Evolutionary conservation across 192 early-diverging fungal species (phyloP).

Genomic region (Coemansia nantahalensis): DNA sequence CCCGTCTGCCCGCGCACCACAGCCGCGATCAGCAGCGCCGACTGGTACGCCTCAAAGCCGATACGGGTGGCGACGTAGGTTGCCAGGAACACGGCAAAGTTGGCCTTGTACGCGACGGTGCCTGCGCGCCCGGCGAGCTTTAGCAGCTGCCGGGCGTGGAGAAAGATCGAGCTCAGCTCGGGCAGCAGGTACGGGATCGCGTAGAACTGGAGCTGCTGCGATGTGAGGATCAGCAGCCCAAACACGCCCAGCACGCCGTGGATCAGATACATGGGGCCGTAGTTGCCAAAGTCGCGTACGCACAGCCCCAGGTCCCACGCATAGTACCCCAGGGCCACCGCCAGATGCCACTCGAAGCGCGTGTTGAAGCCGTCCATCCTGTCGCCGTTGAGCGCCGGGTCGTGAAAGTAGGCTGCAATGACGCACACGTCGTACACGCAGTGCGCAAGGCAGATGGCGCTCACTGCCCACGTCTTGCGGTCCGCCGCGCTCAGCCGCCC

Average conservation of each 20-base stretch:
- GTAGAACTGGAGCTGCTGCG: constrained; percentile 45
- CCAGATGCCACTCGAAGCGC: constrained; percentile 29
- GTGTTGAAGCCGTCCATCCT: constrained; percentile 33
- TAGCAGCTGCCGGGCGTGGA: constrained; percentile 37
- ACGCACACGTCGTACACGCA: constrained; percentile 23
- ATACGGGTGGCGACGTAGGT: constrained; percentile 30
- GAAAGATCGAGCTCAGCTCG: constrained; percentile 43
- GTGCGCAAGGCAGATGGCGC: constrained; percentile 9
- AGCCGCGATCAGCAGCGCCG: constrained; percentile 4
- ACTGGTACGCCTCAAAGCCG: constrained; percentile 38
- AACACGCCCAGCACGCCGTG: constrained; percentile 35
- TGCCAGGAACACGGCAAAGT: constrained; percentile 27
- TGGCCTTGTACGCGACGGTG: constrained; percentile 32
- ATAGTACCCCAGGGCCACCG: constrained; percentile 38
- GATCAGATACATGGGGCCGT: constrained; percentile 38
- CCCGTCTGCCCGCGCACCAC: constrained; percentile 15
- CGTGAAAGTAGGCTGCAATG: constrained; percentile 15
- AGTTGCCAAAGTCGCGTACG: constrained; percentile 17
- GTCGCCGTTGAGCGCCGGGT: constrained; percentile 14
- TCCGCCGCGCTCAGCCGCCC: constrained; percentile 9
- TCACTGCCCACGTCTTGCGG: constrained; percentile 22
- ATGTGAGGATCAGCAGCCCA: constrained; percentile 30
- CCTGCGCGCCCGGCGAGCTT: constrained; percentile 13
- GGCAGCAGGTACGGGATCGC: constrained; percentile 43
- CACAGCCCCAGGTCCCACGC: constrained; percentile 42